Base-by-base conservation (phyloP, 164 flowering plant genomes). In the Piper betle region DNA sequence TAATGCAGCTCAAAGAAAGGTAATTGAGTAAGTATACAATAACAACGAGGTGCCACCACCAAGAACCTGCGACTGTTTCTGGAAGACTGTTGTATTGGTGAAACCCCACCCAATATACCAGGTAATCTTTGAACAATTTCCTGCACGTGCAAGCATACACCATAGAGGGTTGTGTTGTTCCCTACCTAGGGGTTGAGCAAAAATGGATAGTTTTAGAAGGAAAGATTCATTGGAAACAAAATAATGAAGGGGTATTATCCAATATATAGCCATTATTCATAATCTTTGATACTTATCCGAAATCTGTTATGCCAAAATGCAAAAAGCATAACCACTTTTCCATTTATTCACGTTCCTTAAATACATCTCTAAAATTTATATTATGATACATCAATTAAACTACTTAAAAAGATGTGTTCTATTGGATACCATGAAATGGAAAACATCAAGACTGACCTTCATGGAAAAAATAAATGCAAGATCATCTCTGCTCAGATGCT, bases 41-140 rank as follows among this genome's bases (percentile, higher is more conserved):
- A 93, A 74, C 98, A 93, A 57, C 98, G 94, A 73, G 94, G 96
- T 39, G 98, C 98, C 64, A 96, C 79, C 66, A 86, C 87, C 78
- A 93, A 74, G 80, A 82, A 87, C 39, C 82, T 82, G 71, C 81
- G 75, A 70, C 73, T 52, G 61, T 79, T 71, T 55, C 76, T 67
- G 66, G 82, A 66, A 63, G 84, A 70, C 42, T 57, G 81, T 54
- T 78, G 68, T 67, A 78, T 65, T 52, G 94, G 81, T 48, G 96
- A 80, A 37, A 78, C 61, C 59, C 53, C 59, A 64, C 92, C 88
- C 66, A 74, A 65, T 13, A 84, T 70, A 69, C 77, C 79, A 59
- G 97, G 96, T 58, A 86, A 80, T 71, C 88, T 79, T 78, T 87
- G 96, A 72, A 93, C 98, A 69, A 87, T 74, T 77, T 89, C 98